Evolutionary conservation across 495 filamentous ascomycete genomes (phyloP).

Genomic region (Lineolata rhizophorae): DNA sequence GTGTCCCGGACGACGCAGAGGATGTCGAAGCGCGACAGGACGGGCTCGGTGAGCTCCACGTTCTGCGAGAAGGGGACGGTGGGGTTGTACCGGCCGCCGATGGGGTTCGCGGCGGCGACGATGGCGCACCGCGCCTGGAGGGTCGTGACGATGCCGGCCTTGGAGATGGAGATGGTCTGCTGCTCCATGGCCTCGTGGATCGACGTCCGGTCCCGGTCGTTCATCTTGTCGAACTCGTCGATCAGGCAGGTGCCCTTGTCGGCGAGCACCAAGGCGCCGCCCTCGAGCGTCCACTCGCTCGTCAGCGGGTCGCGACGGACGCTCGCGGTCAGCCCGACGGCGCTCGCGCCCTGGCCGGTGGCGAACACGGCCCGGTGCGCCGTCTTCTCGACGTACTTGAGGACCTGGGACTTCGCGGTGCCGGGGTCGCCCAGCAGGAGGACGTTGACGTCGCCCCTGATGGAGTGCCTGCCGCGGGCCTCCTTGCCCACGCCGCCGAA

Average conservation of each 20-base stretch:
- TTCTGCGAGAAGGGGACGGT: slow-evolving; percentile 89
- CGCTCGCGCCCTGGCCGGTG: slow-evolving; percentile 90
- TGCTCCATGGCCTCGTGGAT: slow-evolving; percentile 99
- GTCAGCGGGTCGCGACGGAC: slow-evolving; percentile 93
- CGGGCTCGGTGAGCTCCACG: slow-evolving; percentile 92
- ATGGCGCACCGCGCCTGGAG: slow-evolving; percentile 95
- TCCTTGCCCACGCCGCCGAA: slow-evolving; percentile 92
- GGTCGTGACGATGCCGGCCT: slow-evolving; percentile 95
- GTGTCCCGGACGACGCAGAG: slow-evolving; percentile 93
- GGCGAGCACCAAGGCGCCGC: slow-evolving; percentile 85
- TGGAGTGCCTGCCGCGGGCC: slow-evolving; percentile 63
- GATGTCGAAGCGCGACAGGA: slow-evolving; percentile 96
- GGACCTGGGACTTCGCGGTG: slow-evolving; percentile 93
- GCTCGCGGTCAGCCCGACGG: slow-evolving; percentile 92
- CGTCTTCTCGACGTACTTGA: slow-evolving; percentile 96
- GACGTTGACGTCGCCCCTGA: slow-evolving; percentile 97
- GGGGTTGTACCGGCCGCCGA: slow-evolving; percentile 90
- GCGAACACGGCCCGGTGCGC: slow-evolving; percentile 96
- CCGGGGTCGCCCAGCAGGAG: slow-evolving; percentile 93
- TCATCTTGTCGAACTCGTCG: slow-evolving; percentile 99
- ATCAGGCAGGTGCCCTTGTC: slow-evolving; percentile 93
- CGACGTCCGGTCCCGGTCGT: slow-evolving; percentile 91
- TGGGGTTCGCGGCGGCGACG: slow-evolving; percentile 90
- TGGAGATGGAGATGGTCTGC: slow-evolving; percentile 99
- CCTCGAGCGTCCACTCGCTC: slow-evolving; percentile 94